These are phyloP conservation scores for Fomitopsis schrenkii DNA, from an alignment of 1,284 basidiomycete genomes.

Conservation along the genomic window DNA sequence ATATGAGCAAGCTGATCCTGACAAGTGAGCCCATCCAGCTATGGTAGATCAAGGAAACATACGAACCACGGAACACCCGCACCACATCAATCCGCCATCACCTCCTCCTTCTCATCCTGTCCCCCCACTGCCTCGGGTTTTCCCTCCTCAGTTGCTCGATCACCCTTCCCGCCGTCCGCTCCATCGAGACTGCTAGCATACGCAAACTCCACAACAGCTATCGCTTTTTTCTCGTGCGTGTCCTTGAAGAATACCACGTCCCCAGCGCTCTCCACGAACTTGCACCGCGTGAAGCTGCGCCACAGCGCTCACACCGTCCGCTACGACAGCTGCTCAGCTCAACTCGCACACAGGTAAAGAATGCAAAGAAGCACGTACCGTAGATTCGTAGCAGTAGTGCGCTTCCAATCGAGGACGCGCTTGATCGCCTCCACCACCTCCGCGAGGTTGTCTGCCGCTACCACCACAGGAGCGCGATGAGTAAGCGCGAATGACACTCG, in stretches of 20 bases:
- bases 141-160: no score
- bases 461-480: background rate
- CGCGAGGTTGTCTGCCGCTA: slow-evolving; percentile 32
- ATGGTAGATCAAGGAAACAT: no score
- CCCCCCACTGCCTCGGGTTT: background rate
- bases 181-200: background rate
- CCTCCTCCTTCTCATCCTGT: background rate
- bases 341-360: no score
- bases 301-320: slow-evolving; percentile 33
- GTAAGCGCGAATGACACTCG: no score
- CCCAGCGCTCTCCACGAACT: slow-evolving; percentile 71
- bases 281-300: slow-evolving; percentile 51
- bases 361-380: slow-evolving; percentile 23
- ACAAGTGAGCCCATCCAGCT: no score
- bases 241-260: slow-evolving; percentile 79
- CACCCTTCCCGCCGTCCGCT: background rate
- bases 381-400: slow-evolving; percentile 41
- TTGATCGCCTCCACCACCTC: slow-evolving; percentile 38
- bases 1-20: no score
- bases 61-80: no score
- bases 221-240: slow-evolving; percentile 45
- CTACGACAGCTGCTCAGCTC: slow-evolving; percentile 3
- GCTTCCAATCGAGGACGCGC: slow-evolving; percentile 33
- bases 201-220: background rate
- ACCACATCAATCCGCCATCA: background rate